A percentile compares a stretch with the other conserved stretches of the same genome.
These are phyloP conservation scores for Cyanidiococcus yangmingshanensis DNA, from an alignment of 23 red algal species.

Conservation along the genomic window DNA sequence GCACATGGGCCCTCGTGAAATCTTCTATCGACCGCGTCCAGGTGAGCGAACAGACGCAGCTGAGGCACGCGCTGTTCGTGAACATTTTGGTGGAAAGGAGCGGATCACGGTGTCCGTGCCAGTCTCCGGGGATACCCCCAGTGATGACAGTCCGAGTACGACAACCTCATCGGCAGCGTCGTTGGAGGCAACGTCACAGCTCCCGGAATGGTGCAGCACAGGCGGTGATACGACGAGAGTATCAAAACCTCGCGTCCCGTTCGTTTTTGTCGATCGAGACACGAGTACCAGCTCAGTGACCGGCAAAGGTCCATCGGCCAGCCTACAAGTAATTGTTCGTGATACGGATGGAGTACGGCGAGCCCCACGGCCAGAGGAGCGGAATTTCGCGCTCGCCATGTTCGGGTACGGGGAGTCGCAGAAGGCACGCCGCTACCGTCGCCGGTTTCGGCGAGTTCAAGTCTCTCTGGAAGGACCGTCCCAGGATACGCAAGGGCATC, in stretches of 20 bases:
- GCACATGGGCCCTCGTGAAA: not conserved
- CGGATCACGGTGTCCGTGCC: not conserved
- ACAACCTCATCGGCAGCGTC: not conserved
- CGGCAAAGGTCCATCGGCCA: not conserved
- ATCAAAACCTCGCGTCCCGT: not conserved
- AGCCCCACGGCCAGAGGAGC: not conserved
- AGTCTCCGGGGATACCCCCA: not conserved
- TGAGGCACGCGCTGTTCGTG: not conserved
- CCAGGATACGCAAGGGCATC: too few relatives aligned
- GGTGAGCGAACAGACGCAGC: not conserved
- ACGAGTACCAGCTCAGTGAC: not conserved
- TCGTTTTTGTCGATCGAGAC: not conserved
- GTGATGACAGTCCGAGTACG: not conserved
- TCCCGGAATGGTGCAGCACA: not conserved
- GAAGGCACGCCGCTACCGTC: too few relatives aligned
- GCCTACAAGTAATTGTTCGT: not conserved
- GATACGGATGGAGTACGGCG: constrained; percentile 1
- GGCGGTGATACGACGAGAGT: not conserved
- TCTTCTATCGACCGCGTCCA: not conserved
- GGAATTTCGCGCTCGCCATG: not conserved
- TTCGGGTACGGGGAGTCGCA: constrained; percentile 8
- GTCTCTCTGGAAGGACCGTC: too few relatives aligned
- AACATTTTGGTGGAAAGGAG: not conserved
- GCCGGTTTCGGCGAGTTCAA: too few relatives aligned
- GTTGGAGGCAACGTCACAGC: not conserved